Evolutionary conservation across 148 eudicot genomes (phyloP).

Genomic region (Fagopyrum esculentum): DNA sequence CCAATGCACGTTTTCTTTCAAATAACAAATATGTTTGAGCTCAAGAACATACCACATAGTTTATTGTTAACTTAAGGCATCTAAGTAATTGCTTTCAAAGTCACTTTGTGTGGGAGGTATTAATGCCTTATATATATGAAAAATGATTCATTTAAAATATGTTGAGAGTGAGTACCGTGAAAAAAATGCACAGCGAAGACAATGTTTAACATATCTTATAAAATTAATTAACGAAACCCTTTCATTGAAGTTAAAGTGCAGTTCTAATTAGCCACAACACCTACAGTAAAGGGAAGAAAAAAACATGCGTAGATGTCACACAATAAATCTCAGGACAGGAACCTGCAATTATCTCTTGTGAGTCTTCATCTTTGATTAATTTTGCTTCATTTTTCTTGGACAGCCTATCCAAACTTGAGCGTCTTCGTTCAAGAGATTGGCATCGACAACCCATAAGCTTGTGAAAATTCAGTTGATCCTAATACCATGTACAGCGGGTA

Average conservation of each 20-base stretch:
- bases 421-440: constrained; percentile 54
- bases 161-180: background rate
- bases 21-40: too few relatives aligned
- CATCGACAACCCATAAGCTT: constrained; percentile 76
- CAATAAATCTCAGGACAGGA: background rate
- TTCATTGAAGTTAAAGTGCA: background rate
- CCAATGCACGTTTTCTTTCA: background rate
- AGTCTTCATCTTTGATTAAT: constrained; percentile 22
- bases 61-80: background rate
- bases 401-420: constrained; percentile 28
- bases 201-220: background rate
- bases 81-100: background rate
- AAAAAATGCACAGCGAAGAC: background rate
- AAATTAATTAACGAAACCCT: background rate
- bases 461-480: constrained; percentile 89
- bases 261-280: background rate
- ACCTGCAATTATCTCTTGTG: constrained; percentile 39
- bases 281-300: background rate
- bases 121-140: background rate
- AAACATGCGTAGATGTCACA: background rate
- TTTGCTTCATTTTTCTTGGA: constrained; percentile 33
- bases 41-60: too few relatives aligned
- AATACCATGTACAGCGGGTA: constrained; percentile 14
- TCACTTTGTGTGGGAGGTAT: too few relatives aligned
- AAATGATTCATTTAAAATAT: background rate